Percentiles rank a stretch among this genome's conserved stretches.
Evolutionary conservation across 768 basidiomycete genomes (phyloP).

Genomic region (Mycena metata): DNA sequence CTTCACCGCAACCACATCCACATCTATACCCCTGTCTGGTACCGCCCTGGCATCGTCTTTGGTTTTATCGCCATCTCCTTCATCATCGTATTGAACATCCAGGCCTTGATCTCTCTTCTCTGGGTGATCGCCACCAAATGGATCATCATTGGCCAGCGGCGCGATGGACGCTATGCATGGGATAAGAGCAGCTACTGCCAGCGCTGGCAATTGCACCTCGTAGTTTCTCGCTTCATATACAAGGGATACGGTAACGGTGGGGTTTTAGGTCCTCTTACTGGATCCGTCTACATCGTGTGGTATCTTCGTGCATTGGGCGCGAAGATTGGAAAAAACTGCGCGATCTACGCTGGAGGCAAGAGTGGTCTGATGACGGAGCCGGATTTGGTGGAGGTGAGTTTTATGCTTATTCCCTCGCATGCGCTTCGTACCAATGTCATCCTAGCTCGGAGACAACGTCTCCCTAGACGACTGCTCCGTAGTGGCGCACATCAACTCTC

Average conservation of each 20-base stretch:
- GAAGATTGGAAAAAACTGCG: conserved; percentile 58
- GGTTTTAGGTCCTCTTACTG: conserved; percentile 55
- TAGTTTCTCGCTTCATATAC: conserved; percentile 53
- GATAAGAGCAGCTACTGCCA: conserved; percentile 64
- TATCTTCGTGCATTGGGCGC: conserved; percentile 59
- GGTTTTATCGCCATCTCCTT: conserved; percentile 56
- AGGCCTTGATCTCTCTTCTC: conserved; percentile 52
- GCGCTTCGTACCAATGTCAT: not conserved
- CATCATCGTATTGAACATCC: conserved; percentile 52
- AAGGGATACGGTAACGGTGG: conserved; percentile 59
- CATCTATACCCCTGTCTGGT: conserved; percentile 54
- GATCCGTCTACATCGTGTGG: conserved; percentile 61
- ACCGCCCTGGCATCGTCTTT: conserved; percentile 56
- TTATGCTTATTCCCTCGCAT: not conserved
- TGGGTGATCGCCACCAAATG: conserved; percentile 62
- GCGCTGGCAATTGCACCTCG: conserved; percentile 63
- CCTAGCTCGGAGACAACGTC: conserved; percentile 59
- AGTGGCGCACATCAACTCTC: conserved; percentile 62
- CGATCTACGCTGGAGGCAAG: conserved; percentile 57
- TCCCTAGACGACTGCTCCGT: conserved; percentile 61
- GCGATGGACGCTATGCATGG: conserved; percentile 58
- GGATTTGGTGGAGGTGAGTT: conserved; percentile 56
- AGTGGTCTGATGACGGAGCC: conserved; percentile 62
- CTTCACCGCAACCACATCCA: conserved; percentile 46
- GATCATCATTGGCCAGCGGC: conserved; percentile 57